phyloP scores from a whole-genome alignment of 1,284 basidiomycete species.

The Microstroma glucosiphilum region DNA sequence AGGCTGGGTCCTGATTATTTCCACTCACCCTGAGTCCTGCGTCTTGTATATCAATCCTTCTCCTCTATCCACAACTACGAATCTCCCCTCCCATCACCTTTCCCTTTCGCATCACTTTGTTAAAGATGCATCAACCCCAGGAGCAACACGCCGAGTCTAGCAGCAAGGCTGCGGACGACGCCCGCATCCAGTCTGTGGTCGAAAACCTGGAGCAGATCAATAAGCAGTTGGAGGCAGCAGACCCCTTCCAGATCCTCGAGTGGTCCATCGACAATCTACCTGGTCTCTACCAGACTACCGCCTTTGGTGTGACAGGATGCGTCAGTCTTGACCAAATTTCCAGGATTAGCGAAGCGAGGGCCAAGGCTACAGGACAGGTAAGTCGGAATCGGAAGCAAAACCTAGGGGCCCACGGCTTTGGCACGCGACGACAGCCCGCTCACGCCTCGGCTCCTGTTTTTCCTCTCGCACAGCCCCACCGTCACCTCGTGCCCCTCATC shows the following conservation, averaged over 20 bases:
- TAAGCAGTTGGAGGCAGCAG: constrained; percentile 37
- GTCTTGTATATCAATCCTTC: too few species aligned
- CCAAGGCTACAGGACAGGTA: constrained; percentile 20
- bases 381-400: constrained; percentile 4
- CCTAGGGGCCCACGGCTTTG: too few species aligned
- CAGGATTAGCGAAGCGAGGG: constrained; percentile 36
- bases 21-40: too few species aligned
- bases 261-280: constrained; percentile 50
- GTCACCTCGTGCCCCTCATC: constrained; percentile 50
- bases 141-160: constrained; percentile 21
- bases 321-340: constrained; percentile 47
- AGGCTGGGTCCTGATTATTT: too few species aligned
- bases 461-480: constrained; percentile 5
- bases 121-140: neutral
- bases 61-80: too few species aligned
- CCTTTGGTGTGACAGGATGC: constrained; percentile 49
- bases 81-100: too few species aligned
- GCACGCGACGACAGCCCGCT: too few species aligned
- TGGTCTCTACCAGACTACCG: constrained; percentile 49
- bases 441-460: neutral
- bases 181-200: constrained; percentile 25
- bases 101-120: too few species aligned
- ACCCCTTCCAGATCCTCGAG: constrained; percentile 41
- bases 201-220: constrained; percentile 43
- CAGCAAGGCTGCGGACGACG: constrained; percentile 25